Evolutionary conservation across 2,329 filamentous ascomycete species (phyloP).

Genomic region (Orbilia ellipsospora): DNA sequence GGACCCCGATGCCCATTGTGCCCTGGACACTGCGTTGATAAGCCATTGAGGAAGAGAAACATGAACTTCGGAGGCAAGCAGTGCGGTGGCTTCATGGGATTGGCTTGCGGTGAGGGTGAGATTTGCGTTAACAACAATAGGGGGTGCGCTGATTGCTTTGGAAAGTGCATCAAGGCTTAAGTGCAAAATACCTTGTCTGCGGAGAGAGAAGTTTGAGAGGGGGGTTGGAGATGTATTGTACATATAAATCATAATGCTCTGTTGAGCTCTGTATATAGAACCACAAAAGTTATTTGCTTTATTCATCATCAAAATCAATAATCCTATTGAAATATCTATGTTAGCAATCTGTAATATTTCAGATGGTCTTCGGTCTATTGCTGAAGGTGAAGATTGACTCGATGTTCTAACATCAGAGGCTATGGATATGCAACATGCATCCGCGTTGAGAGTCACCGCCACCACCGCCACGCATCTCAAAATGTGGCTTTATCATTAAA

Average conservation of each 20-base stretch:
- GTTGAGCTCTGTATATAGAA: background rate
- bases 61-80: constrained; percentile 2
- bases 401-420: too few relatives aligned
- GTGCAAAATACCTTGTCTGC: background rate
- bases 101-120: background rate
- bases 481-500: background rate
- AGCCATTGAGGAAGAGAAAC: background rate
- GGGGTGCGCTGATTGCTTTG: constrained; percentile 12
- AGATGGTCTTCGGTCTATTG: too few relatives aligned
- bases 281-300: too few relatives aligned
- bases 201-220: too few relatives aligned
- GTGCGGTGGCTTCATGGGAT: constrained; percentile 3
- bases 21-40: background rate
- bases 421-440: too few relatives aligned
- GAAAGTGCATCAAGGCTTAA: background rate
- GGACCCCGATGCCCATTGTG: background rate
- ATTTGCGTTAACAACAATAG: background rate
- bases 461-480: background rate
- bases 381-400: too few relatives aligned
- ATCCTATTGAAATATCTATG: too few relatives aligned
- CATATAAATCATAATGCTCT: background rate
- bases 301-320: too few relatives aligned
- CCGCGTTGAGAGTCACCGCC: background rate
- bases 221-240: too few relatives aligned
- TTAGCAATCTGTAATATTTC: too few relatives aligned